Evolutionary conservation across 177 flowering plant species (phyloP).

Genomic region (Tripterygium wilfordii): DNA sequence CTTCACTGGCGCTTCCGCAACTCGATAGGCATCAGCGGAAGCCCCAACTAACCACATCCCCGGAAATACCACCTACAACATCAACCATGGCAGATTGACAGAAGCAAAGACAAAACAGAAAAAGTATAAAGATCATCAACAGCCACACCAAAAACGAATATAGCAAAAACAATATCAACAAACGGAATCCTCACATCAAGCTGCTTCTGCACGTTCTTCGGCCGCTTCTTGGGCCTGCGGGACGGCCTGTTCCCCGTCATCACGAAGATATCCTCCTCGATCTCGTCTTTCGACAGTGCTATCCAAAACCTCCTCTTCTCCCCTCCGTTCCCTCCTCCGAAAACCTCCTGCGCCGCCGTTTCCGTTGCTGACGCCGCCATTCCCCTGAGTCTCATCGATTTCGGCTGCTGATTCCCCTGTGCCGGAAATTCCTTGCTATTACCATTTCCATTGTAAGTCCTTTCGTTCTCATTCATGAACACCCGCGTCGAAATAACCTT

Average conservation of each 20-base stretch:
- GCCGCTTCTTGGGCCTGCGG: slow-evolving; percentile 39
- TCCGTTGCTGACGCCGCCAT: slow-evolving; percentile 15
- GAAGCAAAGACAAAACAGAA: background rate
- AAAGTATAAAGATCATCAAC: background rate
- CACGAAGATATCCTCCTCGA: slow-evolving; percentile 42
- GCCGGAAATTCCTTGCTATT: too few species aligned
- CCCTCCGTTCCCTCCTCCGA: background rate
- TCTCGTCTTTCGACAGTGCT: slow-evolving; percentile 47
- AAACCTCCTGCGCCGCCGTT: background rate
- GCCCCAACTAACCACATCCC: slow-evolving; percentile 41
- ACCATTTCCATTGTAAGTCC: background rate
- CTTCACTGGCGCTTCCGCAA: slow-evolving; percentile 33
- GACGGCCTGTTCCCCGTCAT: slow-evolving; percentile 47
- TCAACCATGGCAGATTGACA: background rate
- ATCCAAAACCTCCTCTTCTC: slow-evolving; percentile 40
- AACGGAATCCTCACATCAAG: slow-evolving; percentile 28
- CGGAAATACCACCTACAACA: slow-evolving; percentile 36
- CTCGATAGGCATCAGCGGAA: slow-evolving; percentile 28
- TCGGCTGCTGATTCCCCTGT: slow-evolving; percentile 15
- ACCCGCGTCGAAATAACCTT: slow-evolving; percentile 4
- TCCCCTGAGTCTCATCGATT: slow-evolving; percentile 31
- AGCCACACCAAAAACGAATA: background rate
- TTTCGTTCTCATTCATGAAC: slow-evolving; percentile 3
- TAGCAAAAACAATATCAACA: background rate
- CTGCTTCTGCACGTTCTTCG: slow-evolving; percentile 39